Evolutionary conservation across 495 filamentous ascomycete genomes (phyloP).

Genomic region (Xylaria flabelliformis): DNA sequence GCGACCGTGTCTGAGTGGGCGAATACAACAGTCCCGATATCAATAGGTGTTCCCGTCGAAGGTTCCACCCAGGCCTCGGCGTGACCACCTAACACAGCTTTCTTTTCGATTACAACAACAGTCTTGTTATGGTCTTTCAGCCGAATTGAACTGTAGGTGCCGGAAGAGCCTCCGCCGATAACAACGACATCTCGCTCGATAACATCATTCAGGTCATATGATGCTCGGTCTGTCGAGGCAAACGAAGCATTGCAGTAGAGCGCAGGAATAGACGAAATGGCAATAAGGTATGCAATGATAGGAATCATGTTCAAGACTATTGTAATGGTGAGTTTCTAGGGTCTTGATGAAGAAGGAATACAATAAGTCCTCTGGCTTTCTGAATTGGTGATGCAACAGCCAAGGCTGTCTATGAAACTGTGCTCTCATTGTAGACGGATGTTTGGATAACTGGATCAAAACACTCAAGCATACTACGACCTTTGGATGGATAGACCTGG

Average conservation of each 20-base stretch:
- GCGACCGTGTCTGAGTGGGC: not conserved
- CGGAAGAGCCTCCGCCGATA: not conserved
- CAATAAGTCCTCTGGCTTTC: not conserved
- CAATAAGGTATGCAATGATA: not conserved
- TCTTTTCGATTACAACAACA: not conserved
- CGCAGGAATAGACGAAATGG: not conserved
- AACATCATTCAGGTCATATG: not conserved
- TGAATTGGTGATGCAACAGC: not conserved
- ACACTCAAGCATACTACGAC: not conserved
- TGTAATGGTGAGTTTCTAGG: not conserved
- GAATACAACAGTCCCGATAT: constrained; percentile 10
- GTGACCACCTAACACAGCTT: not conserved
- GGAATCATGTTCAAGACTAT: not conserved
- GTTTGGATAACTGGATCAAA: not conserved
- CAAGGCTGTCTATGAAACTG: not conserved
- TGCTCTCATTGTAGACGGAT: not conserved
- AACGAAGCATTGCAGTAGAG: not conserved
- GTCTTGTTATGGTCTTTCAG: not conserved
- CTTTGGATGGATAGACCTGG: not conserved
- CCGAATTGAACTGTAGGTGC: not conserved
- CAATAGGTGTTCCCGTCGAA: not conserved
- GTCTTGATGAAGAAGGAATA: not conserved
- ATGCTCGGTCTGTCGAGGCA: not conserved
- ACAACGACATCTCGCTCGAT: not conserved
- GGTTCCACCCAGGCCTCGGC: constrained; percentile 9